Evolutionary conservation across 306 rosid genomes (phyloP).

Genomic region (Cucumis hystrix): DNA sequence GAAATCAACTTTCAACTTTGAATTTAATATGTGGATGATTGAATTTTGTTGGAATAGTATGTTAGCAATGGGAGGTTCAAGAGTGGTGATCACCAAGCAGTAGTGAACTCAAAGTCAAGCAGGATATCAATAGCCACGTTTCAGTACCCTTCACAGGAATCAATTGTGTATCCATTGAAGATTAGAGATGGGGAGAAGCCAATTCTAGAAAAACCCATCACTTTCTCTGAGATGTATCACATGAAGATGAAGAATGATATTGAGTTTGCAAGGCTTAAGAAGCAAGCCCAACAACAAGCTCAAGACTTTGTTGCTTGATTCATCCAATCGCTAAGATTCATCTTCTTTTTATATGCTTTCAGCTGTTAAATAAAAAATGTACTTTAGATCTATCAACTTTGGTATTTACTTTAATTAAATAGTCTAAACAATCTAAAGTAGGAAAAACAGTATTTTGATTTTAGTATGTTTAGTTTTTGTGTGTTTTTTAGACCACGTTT

Average conservation of each 20-base stretch:
- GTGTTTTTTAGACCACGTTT: too few species aligned
- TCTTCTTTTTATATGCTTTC: neutral
- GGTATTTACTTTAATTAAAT: neutral
- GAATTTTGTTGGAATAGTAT: constrained; percentile 18
- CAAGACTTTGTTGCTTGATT: neutral
- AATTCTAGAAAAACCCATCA: constrained; percentile 40
- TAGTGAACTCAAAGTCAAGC: constrained; percentile 66
- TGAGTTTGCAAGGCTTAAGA: constrained; percentile 41
- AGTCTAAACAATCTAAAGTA: too few species aligned
- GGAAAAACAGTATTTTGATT: too few species aligned
- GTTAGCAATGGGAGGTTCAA: constrained; percentile 88
- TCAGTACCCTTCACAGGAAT: constrained; percentile 51
- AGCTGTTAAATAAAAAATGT: neutral
- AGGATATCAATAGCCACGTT: constrained; percentile 85
- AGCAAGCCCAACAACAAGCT: constrained; percentile 23
- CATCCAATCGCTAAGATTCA: constrained; percentile 3
- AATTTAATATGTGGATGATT: too few species aligned
- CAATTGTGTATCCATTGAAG: constrained; percentile 46
- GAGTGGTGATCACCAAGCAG: constrained; percentile 91
- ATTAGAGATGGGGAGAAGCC: constrained; percentile 40
- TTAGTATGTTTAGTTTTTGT: too few species aligned
- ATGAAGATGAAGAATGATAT: constrained; percentile 48
- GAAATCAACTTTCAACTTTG: too few species aligned
- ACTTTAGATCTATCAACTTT: neutral
- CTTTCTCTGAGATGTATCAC: constrained; percentile 48